These are phyloP conservation scores for Bromus sterilis DNA, from an alignment of 176 grass and related monocot genomes.

Conservation along the genomic window DNA sequence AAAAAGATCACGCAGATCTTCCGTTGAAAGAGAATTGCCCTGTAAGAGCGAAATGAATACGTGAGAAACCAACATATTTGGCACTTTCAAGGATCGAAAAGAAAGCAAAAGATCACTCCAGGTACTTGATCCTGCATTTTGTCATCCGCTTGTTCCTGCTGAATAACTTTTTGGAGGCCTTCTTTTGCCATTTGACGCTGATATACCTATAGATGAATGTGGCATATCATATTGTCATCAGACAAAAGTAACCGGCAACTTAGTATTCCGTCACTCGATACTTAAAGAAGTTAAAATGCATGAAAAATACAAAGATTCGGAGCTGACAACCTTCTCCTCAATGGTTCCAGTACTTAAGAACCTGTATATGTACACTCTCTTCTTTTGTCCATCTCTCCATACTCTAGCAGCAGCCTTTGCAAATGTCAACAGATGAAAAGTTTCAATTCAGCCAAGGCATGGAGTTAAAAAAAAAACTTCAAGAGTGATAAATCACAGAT, in stretches of 20 bases:
- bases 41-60: constrained; percentile 34
- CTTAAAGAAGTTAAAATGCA: neutral
- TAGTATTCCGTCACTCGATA: constrained; percentile 11
- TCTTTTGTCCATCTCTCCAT: constrained; percentile 99
- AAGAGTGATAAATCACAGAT: constrained; percentile 21
- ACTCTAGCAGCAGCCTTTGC: constrained; percentile 97
- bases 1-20: constrained; percentile 93
- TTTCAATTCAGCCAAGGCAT: neutral
- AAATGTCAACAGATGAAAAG: constrained; percentile 19
- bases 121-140: constrained; percentile 54
- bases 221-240: constrained; percentile 1
- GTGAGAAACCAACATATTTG: constrained; percentile 13
- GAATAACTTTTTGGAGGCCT: constrained; percentile 95
- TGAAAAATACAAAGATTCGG: constrained; percentile 24
- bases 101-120: constrained; percentile 2
- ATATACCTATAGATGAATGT: constrained; percentile 63
- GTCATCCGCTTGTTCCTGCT: constrained; percentile 53
- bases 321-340: constrained; percentile 82
- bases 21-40: constrained; percentile 80
- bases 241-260: neutral
- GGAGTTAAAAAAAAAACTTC: constrained; percentile 8
- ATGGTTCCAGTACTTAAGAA: constrained; percentile 99
- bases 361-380: constrained; percentile 96
- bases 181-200: constrained; percentile 99
- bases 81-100: neutral